Percentiles rank a stretch among this genome's conserved stretches.
Evolutionary conservation across 176 grass and related monocot genomes (phyloP).

Genomic region (Elaeis guineensis): DNA sequence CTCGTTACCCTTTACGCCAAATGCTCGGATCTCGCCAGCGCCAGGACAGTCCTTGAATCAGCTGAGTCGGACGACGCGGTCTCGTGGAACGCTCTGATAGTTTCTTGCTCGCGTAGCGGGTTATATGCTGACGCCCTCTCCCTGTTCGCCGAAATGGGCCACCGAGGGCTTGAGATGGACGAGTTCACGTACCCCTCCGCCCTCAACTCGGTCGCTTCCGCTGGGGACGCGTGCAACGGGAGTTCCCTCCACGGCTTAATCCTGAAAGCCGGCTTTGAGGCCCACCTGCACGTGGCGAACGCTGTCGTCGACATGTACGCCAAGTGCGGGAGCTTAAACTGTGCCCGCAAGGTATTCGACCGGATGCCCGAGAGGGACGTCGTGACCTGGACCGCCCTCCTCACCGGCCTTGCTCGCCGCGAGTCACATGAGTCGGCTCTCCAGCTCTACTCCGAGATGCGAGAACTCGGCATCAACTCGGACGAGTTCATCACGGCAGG

Average conservation of each 20-base stretch:
- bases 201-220: conserved; percentile 47
- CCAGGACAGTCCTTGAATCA: neutral
- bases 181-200: conserved; percentile 53
- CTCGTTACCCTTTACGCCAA: conserved; percentile 18
- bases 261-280: conserved; percentile 33
- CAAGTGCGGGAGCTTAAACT: conserved; percentile 21
- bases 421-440: conserved; percentile 28
- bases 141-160: conserved; percentile 48
- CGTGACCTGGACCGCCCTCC: conserved; percentile 58
- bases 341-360: conserved; percentile 41
- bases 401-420: conserved; percentile 36
- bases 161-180: conserved; percentile 30
- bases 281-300: conserved; percentile 47
- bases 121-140: conserved; percentile 24
- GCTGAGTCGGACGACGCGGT: conserved; percentile 14
- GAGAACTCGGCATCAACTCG: neutral
- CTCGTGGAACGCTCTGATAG: conserved; percentile 48
- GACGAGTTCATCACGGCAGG: conserved; percentile 6
- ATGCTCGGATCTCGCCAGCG: neutral
- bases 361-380: conserved; percentile 47
- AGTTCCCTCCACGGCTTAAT: conserved; percentile 29
- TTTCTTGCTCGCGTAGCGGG: conserved; percentile 29
- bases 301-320: conserved; percentile 57
- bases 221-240: conserved; percentile 3
- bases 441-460: conserved; percentile 3